These are phyloP conservation scores for Panicum virgatum DNA, from an alignment of 202 grass and related monocot genomes.

Conservation along the genomic window DNA sequence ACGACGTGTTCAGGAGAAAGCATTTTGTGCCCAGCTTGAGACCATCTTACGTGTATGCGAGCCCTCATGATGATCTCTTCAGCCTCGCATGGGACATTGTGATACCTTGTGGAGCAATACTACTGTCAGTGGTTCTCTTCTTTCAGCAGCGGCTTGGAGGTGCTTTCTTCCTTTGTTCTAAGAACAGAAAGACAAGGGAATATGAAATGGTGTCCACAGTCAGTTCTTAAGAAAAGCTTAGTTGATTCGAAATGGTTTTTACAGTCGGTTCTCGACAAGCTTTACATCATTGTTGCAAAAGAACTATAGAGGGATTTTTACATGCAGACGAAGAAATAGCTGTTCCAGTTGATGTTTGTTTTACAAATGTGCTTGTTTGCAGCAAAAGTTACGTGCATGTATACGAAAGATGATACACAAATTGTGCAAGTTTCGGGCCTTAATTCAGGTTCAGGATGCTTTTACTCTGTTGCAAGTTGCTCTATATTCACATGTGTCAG, in stretches of 20 bases:
- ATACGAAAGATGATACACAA: slow-evolving; percentile 28
- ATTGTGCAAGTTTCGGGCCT: background rate
- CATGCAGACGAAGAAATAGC: slow-evolving; percentile 21
- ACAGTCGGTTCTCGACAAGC: slow-evolving; percentile 27
- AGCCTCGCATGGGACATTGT: slow-evolving; percentile 76
- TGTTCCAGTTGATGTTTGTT: slow-evolving; percentile 7
- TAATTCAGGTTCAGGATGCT: background rate
- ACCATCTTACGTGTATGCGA: slow-evolving; percentile 76
- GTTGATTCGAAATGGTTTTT: slow-evolving; percentile 49
- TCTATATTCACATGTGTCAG: background rate
- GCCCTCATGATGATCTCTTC: slow-evolving; percentile 68
- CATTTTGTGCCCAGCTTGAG: slow-evolving; percentile 47
- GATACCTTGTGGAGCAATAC: slow-evolving; percentile 62
- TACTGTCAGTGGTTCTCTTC: slow-evolving; percentile 60
- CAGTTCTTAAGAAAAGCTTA: slow-evolving; percentile 42
- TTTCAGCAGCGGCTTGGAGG: slow-evolving; percentile 83
- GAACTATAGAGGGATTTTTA: slow-evolving; percentile 26
- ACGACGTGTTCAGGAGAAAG: slow-evolving; percentile 67
- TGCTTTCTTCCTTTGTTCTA: slow-evolving; percentile 61
- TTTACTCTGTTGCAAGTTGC: background rate
- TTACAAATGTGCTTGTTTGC: slow-evolving; percentile 10
- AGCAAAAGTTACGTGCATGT: slow-evolving; percentile 6
- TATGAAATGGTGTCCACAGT: slow-evolving; percentile 71
- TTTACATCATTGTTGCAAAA: slow-evolving; percentile 18
- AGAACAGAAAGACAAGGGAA: slow-evolving; percentile 39